A percentile compares a stretch with the other conserved stretches of the same genome.
phyloP scores from a whole-genome alignment of 371 early-diverging fungal genomes.

The Funneliformis caledonium region DNA sequence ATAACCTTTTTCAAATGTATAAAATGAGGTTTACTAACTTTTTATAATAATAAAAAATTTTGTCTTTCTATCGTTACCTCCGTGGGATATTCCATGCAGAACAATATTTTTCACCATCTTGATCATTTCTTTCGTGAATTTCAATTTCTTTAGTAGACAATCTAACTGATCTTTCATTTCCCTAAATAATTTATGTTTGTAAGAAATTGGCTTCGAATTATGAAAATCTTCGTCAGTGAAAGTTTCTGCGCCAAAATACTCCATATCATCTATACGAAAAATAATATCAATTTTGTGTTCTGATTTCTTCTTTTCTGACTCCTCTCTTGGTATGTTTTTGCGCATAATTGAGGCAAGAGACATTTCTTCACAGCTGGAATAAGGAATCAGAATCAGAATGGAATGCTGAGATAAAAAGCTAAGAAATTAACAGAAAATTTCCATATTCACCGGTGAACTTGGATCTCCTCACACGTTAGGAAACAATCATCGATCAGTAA shows the following conservation, averaged over 20 bases:
- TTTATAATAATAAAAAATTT: neutral
- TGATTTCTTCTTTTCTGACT: neutral
- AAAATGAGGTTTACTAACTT: neutral
- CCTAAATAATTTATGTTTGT: conserved; percentile 30
- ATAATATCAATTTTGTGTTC: conserved; percentile 34
- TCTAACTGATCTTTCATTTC: conserved; percentile 39
- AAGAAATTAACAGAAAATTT: neutral
- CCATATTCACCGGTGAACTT: conserved; percentile 19
- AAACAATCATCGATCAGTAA: conserved; percentile 29
- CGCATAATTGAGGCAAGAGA: conserved; percentile 31
- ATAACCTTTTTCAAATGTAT: conserved; percentile 23
- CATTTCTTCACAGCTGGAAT: conserved; percentile 28
- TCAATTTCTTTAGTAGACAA: conserved; percentile 31
- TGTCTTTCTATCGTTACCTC: conserved; percentile 22
- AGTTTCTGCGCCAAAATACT: conserved; percentile 35
- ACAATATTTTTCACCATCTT: conserved; percentile 22
- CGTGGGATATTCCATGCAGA: conserved; percentile 33
- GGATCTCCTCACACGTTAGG: conserved; percentile 19
- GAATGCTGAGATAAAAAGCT: neutral
- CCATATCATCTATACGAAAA: conserved; percentile 31
- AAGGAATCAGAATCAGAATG: no score
- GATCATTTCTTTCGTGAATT: conserved; percentile 34
- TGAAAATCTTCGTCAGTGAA: conserved; percentile 23
- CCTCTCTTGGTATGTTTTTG: conserved; percentile 16
- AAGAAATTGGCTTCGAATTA: conserved; percentile 29